phyloP scores from a whole-genome alignment of 1,284 basidiomycete species.

The Cryptococcus amylolentus region DNA sequence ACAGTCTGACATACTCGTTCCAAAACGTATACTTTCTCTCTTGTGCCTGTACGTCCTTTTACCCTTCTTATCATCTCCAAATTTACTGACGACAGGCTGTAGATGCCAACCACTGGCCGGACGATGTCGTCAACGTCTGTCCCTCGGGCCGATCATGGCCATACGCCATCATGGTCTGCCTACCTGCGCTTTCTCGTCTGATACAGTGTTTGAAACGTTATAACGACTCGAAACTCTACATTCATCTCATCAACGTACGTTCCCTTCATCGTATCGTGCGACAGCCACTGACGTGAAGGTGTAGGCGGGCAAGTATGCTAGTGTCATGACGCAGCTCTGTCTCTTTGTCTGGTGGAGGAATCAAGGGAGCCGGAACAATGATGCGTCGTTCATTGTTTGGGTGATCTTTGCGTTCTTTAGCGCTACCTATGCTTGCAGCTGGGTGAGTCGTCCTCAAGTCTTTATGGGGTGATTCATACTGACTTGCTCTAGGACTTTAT shows the following conservation, averaged over 20 bases:
- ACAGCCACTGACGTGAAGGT: not conserved
- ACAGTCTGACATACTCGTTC: slow-evolving; percentile 67
- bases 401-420: slow-evolving; percentile 61
- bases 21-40: slow-evolving; percentile 61
- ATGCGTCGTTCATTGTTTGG: slow-evolving; percentile 61
- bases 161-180: slow-evolving; percentile 51
- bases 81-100: not conserved
- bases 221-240: slow-evolving; percentile 65
- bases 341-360: slow-evolving; percentile 72
- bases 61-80: not conserved
- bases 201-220: slow-evolving; percentile 85
- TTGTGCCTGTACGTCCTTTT: slow-evolving; percentile 34
- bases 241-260: slow-evolving; percentile 80
- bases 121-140: slow-evolving; percentile 56
- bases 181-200: slow-evolving; percentile 61
- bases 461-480: not conserved
- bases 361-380: slow-evolving; percentile 49
- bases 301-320: slow-evolving; percentile 74
- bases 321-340: slow-evolving; percentile 62
- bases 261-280: not conserved
- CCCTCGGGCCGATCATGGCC: slow-evolving; percentile 62
- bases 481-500: slow-evolving; percentile 54
- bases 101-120: slow-evolving; percentile 42
- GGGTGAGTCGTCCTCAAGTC: slow-evolving; percentile 59
- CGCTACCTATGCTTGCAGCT: slow-evolving; percentile 67